Evolutionary conservation across 2,329 filamentous ascomycete genomes (phyloP), one percentile per base, ranked within the genome.

Genomic region (Penicillium sp.): DNA sequence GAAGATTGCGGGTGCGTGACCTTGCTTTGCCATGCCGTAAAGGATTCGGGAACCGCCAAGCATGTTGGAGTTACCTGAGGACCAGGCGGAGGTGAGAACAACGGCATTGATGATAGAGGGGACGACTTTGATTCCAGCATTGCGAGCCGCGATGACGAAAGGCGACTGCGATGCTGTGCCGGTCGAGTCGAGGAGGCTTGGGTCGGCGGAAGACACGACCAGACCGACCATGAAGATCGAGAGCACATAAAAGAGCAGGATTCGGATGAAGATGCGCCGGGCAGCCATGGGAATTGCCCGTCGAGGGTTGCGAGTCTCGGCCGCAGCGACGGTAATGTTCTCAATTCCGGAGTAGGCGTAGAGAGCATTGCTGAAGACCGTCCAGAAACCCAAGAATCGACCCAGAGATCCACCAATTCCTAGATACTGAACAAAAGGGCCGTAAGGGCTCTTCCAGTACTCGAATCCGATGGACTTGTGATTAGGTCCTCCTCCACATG

Each of bases 221-320:
- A 68, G 31, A 19, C 58, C 58, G 44, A 83, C 80, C 57, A 84
- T 77, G 43, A 81, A 79, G 31, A 85, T 83, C 13, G 80, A 77
- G 1, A 85, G 68, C 3, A 83, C 78, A 61, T 83, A 85, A 69
- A 85, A 83, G 62, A 83, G 71, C 16, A 83, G 66, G 16, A 85
- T 75, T 21, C 83, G 82, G 61, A 76, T 80, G 68, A 85, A 81
- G 66, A 82, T 82, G 3, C 80, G 75, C 23, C 78, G 76, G 3
- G 79, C 81, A 3, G 83, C 83, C 47, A 74, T 80, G 3, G 83
- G 82, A 3, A 85, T 73, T 57, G 83, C 82, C 14, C 75, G 73
- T 21, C 82, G 75, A 8, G 80, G 83, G 29, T 65, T 75, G 58
- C 77, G 68, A 67, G 81, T 83, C 61, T 84, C 82, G 2, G 81